Base-by-base conservation (phyloP, 116 monocot genomes). In the Zostera marina region DNA sequence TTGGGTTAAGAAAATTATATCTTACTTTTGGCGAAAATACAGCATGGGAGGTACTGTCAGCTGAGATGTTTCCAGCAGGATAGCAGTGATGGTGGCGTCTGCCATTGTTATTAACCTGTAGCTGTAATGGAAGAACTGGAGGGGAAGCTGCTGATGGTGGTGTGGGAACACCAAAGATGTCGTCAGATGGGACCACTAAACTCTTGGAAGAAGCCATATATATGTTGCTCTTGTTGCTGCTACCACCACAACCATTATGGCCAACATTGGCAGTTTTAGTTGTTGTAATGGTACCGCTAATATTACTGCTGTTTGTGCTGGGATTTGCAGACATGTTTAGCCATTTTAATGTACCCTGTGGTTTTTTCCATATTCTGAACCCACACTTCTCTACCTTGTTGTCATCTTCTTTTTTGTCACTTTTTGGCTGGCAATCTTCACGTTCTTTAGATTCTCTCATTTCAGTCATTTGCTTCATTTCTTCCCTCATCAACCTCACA, bases 311-410 rank as follows among this genome's bases (percentile, higher is more conserved):
- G 63, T 52, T 20, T 7, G 7, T 12, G 24, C n/a, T 10, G 53
- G 3, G 17, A 44, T n/a, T 46, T n/a, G 58, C 25, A 11, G 26
- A 9, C 38, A 53, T 52, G 46, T 39, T 56, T 73, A 89, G 96
- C 96, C 85, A 96, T 14, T 85, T 72, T 57, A 88, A 85, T 6
- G 96, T 76, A 9, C 85, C 85, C 63, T 85, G 80, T 10, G 86
- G 89, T 66, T 83, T 85, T 66, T 83, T 85, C 78, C 83, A 98
- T 19, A 90, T 74, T 58, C 78, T 78, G 74, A 89, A 80, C 40
- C 80, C 82, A 54, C 79, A 79, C 74, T 26, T 63, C 68, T 47
- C 52, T 20, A 56, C 8, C 7, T 13, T 52, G 55, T 54, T 38
- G 11, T 22, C 49, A 21, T 63, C 51, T 16, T 54, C 53, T 58